Base-by-base conservation (phyloP, 805 yeast genomes). In the Lachancea mirantina region DNA sequence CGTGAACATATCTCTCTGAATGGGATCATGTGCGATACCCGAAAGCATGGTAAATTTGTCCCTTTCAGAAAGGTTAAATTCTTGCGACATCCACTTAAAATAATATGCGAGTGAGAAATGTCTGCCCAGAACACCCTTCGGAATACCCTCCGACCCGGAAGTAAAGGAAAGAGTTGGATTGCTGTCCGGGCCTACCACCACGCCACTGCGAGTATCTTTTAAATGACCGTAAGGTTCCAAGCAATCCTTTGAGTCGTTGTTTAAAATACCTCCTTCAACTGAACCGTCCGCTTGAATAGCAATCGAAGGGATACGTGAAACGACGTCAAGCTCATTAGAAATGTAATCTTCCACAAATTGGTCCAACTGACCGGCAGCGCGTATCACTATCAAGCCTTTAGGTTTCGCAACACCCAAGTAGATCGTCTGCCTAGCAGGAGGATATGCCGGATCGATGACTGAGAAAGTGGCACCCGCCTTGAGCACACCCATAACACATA, bases 1-100 rank as follows among this genome's bases (percentile, higher is more conserved):
- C 6, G 99, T 92, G 61, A 92, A 92, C 82, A 92, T 92, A 61
- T 92, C 99, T 68, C 99, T 81, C 67, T 92, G 99, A 42, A 92
- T 89, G 8, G 99, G 99, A 61, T 92, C 99, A 58, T 92, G 99
- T 0, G 99, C 99, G 57, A 92, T 92, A 52, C 99, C 99, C 6
- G 95, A 83, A 40, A 92, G 71, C 99, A 92, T 92, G 14, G 99
- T 92, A 66, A 92, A 92, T 52, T 69, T 81, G 59, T 94, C 98
- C 21, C 76, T 70, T 34, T 72, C 80, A 25, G 82, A 70, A 23
- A 92, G 70, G 20, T 78, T 75, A 51, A 92, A 92, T 27, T 79
- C 73, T 58, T 84, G 61, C 13, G 96, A 70, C 99, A 92, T 92
- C 99, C 99, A 92, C 22, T 95, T 95, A 73, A 92, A 92, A 63